A percentile compares a stretch with the other conserved stretches of the same genome.
These are phyloP conservation scores for Pythium monospermum DNA, from an alignment of 352 stramenopile genomes.

Conservation along the genomic window DNA sequence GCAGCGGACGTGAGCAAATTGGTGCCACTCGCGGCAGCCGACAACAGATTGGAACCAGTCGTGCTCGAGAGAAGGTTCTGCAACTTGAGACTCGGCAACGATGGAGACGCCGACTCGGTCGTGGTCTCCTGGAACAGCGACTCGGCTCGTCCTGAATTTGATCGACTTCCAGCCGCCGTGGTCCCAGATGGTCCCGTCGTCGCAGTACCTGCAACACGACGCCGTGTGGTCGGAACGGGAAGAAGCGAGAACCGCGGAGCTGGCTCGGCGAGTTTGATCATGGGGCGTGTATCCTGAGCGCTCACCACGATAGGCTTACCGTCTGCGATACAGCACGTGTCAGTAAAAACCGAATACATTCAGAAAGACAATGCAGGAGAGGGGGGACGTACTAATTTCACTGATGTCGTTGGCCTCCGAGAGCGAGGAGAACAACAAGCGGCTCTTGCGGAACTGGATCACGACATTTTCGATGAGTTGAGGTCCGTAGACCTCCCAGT, in stretches of 20 bases:
- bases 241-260: slow-evolving; percentile 79
- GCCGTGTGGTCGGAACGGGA: slow-evolving; percentile 52
- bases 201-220: slow-evolving; percentile 43
- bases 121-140: slow-evolving; percentile 22
- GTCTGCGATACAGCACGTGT: slow-evolving; percentile 30
- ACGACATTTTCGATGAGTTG: slow-evolving; percentile 85
- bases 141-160: slow-evolving; percentile 2
- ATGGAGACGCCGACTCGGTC: slow-evolving; percentile 1
- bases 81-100: slow-evolving; percentile 31
- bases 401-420: slow-evolving; percentile 80
- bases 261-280: slow-evolving; percentile 67
- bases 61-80: slow-evolving; percentile 41
- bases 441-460: slow-evolving; percentile 80
- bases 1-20: slow-evolving; percentile 68
- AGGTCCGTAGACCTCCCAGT: slow-evolving; percentile 87
- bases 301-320: slow-evolving; percentile 67
- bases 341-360: neutral
- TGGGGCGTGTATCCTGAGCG: slow-evolving; percentile 58
- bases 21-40: slow-evolving; percentile 45
- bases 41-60: slow-evolving; percentile 48
- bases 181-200: slow-evolving; percentile 1
- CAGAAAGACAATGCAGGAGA: neutral
- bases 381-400: slow-evolving; percentile 65
- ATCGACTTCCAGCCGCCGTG: slow-evolving; percentile 7
- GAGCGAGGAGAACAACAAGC: slow-evolving; percentile 80